Conservation (phyloP, 208 protist species). For the Sergeia podlipaevii region DNA sequence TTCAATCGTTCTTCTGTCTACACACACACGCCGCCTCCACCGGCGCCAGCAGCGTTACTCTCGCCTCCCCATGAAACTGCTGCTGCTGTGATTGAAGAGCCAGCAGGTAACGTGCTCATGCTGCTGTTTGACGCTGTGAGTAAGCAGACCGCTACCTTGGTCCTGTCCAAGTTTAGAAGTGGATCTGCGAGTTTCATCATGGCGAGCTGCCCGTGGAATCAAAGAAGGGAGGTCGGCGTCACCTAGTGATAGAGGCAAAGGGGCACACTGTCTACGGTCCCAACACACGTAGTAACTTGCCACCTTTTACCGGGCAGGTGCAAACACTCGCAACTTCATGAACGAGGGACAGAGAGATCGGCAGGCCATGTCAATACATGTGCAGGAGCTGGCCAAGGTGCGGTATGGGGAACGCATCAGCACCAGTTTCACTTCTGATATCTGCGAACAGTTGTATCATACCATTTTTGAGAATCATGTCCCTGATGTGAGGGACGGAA, state of each 20-base stretch:
- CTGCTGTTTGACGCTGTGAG: slow-evolving; percentile 65
- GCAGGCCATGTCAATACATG: slow-evolving; percentile 22
- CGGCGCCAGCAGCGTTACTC: background rate
- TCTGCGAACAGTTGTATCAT: slow-evolving; percentile 39
- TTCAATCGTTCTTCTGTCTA: no score
- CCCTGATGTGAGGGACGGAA: slow-evolving; percentile 24
- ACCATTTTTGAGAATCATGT: slow-evolving; percentile 12
- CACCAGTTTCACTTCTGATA: slow-evolving; percentile 30
- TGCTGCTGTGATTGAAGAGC: slow-evolving; percentile 7
- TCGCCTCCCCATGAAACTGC: background rate
- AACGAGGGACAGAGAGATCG: no score
- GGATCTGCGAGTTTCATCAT: slow-evolving; percentile 37
- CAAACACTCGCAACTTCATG: no score
- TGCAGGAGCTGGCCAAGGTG: slow-evolving; percentile 34
- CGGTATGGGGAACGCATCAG: slow-evolving; percentile 30
- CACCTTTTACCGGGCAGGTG: slow-evolving; percentile 19
- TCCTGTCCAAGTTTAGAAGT: slow-evolving; percentile 45
- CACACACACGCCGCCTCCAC: background rate
- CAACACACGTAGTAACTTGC: slow-evolving; percentile 38
- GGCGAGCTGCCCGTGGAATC: no score
- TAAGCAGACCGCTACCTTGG: slow-evolving; percentile 38
- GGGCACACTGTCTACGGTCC: slow-evolving; percentile 35
- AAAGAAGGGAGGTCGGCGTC: no score
- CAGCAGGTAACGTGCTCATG: slow-evolving; percentile 43
- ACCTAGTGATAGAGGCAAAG: slow-evolving; percentile 35